Evolutionary conservation across 1,139 yeast genomes (phyloP), one percentile per base, ranked within the genome.

Genomic region (Insectozyma bohioensis): DNA sequence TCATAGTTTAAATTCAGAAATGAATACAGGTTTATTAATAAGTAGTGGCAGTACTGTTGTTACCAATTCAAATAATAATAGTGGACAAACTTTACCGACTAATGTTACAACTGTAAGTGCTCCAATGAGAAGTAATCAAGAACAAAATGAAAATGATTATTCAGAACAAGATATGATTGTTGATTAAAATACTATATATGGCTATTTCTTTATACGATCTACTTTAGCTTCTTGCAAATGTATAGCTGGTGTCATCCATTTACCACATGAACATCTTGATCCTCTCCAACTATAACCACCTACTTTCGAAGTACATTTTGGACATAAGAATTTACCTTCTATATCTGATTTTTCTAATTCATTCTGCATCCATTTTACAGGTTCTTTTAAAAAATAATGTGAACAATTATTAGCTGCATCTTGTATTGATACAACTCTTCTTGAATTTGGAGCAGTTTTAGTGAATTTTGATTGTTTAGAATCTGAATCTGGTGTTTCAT

Each of bases 221-320:
- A 86, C 92, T 53, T 86, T 85, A 4, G 90, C 82, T 24, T 81
- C 66, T 54, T 82, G 92, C 31, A 92, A 56, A 54, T 85, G 88
- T 40, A 94, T 74, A 1, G 95, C 95, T 0, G 99, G 98, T 5
- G 87, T 75, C 67, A 92, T 81, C 99, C 99, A 92, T 48, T 78
- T 78, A 2, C 97, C 97, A 60, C 99, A 92, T 37, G 95, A 80
- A 55, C 99, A 92, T 45, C 95, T 68, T 4, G 90, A 79, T 0
- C 99, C 99, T 52, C 81, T 85, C 99, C 99, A 92, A 42, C 83
- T 79, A 53, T 88, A 92, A 0, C 88, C 90, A 5, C 98, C 98
- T 2, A 83, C 75, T 57, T 83, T 84, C n/a, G 85, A 69, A 4
- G 67, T 64, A 62, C 99, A 92, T 49, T 81, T 83, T 3, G 95